Evolutionary conservation across 2,329 filamentous ascomycete species (phyloP), one percentile per base, ranked within the genome.

Genomic region (Diaporthe aspalathi): DNA sequence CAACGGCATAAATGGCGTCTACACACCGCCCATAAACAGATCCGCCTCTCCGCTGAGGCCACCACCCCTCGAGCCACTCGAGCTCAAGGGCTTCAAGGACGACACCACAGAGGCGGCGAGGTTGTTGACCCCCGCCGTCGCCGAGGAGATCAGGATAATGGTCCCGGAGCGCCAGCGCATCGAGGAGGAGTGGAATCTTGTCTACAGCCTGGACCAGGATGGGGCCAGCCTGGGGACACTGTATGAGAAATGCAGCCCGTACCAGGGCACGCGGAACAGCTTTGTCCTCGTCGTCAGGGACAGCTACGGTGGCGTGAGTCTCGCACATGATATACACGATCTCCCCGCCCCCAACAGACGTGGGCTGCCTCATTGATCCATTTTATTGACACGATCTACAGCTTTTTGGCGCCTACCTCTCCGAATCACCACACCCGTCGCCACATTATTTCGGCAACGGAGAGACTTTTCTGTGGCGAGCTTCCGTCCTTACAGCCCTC

Each of bases 361-460:
- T 32, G 32, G 43, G 35, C 20, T 43, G 45, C 35, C 20, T 24
- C 24, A 45, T 56, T 52, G 24, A 38, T 9, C 11, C 20, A 29
- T 20, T 3, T 22, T 17, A 20, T 20, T 62, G 17, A 20, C 17
- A 49, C 22, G 4, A 20, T 32, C 14, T 50, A 16, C 74, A 92
- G 88, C 88, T 94, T 52, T 99, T 99, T 80, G 96, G 96, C 78
- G 95, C 95, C 67, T 98, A 98, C 81, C 89, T 98, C 68, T 97
- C 94, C 67, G 95, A 99, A 80, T 87, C 93, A 65, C 95, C 95
- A 14, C 93, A 92, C 76, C 93, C 94, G 0, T 86, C 90, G 1
- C 83, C 94, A 2, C 93, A 95, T 74, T 99, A 97, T 85, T 99
- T 93, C 81, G 96, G 96, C 77, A 98, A 94, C 16, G 96, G 96